Evolutionary conservation across 345 rosid genomes (phyloP).

Genomic region (Boechera stricta): DNA sequence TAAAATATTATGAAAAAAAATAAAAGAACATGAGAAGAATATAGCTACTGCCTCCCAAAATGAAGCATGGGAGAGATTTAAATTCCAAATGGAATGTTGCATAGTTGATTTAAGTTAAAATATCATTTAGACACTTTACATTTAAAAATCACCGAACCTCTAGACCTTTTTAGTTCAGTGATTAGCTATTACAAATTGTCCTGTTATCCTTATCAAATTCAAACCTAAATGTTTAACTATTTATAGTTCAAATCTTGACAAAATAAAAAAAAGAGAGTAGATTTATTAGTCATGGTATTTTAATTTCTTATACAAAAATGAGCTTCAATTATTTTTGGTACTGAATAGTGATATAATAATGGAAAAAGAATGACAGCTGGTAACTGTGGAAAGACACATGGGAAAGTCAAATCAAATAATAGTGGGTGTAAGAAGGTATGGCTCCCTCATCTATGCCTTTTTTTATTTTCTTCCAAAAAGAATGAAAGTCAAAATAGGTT

Average conservation of each 20-base stretch:
- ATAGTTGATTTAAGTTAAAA: neutral
- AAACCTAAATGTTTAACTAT: neutral
- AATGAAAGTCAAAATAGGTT: slow-evolving; percentile 14
- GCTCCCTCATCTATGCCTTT: slow-evolving; percentile 22
- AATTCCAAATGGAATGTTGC: slow-evolving; percentile 24
- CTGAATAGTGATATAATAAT: slow-evolving; percentile 7
- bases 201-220: neutral
- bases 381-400: slow-evolving; percentile 42
- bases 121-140: no score
- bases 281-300: neutral
- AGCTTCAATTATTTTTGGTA: neutral
- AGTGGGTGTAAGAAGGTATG: slow-evolving; percentile 36
- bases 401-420: slow-evolving; percentile 45
- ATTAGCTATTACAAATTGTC: neutral
- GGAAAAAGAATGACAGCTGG: slow-evolving; percentile 38
- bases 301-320: neutral
- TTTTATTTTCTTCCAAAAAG: neutral
- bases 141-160: neutral
- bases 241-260: neutral
- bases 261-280: neutral
- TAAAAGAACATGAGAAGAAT: slow-evolving; percentile 22
- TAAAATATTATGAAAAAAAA: neutral
- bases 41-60: slow-evolving; percentile 22
- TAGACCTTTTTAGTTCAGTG: neutral
- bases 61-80: slow-evolving; percentile 30